Evolutionary conservation across 495 filamentous ascomycete genomes (phyloP).

Genomic region (Hyaloscypha variabilis): DNA sequence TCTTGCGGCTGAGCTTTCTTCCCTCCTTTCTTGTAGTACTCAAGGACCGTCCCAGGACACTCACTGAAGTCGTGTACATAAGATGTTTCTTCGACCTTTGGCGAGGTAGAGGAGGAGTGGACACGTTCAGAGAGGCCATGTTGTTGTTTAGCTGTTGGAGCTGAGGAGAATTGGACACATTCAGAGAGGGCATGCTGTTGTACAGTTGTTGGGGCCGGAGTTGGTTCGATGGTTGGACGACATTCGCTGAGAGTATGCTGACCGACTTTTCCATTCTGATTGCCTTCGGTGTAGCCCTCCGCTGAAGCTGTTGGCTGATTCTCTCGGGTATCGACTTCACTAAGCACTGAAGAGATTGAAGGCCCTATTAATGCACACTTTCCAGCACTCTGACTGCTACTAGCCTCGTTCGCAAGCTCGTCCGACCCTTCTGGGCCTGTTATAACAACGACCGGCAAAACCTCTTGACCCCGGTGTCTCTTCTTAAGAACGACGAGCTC

Average conservation of each 20-base stretch:
- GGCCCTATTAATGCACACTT: no score
- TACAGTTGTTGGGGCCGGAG: background rate
- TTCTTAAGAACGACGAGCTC: background rate
- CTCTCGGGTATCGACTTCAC: background rate
- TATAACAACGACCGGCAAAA: background rate
- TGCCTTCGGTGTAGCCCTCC: background rate
- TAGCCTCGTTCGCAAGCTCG: no score
- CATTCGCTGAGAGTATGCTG: background rate
- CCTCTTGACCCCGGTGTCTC: background rate
- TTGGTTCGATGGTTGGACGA: background rate
- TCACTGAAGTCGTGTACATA: constrained; percentile 29
- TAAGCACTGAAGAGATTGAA: background rate
- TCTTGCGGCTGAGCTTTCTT: constrained; percentile 11
- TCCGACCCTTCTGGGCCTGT: background rate
- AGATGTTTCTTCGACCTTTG: constrained; percentile 18
- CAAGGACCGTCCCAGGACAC: constrained; percentile 25
- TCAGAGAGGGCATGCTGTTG: constrained; percentile 3
- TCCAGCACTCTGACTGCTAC: background rate
- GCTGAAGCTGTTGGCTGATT: background rate
- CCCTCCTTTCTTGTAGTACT: constrained; percentile 22
- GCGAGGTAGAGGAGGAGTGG: background rate
- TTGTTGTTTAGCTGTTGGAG: background rate
- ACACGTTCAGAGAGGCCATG: background rate
- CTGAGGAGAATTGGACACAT: background rate
- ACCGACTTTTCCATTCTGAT: no score